A percentile compares a stretch with the other conserved stretches of the same genome.
These are phyloP conservation scores for Mercurialis annua DNA, from an alignment of 345 rosid genomes.

Conservation along the genomic window DNA sequence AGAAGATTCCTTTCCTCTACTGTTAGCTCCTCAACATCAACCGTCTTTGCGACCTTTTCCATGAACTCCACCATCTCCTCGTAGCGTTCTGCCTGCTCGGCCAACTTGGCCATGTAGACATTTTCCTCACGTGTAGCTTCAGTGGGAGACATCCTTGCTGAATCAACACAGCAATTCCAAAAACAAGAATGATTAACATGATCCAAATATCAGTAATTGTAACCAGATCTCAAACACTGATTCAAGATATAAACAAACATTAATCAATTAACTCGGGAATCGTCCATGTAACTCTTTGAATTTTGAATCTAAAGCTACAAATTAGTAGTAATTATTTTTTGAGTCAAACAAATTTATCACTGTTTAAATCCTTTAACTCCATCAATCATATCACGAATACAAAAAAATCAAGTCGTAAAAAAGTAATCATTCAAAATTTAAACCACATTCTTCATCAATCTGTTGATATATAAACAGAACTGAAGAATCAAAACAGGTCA, in stretches of 20 bases:
- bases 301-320: too few relatives aligned
- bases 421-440: neutral
- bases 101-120: conserved; percentile 95
- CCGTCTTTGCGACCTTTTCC: conserved; percentile 92
- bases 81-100: conserved; percentile 95
- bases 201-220: neutral
- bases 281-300: neutral
- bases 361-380: neutral
- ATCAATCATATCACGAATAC: neutral
- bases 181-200: neutral
- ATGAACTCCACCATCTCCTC: conserved; percentile 98
- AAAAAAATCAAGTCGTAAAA: neutral
- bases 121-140: conserved; percentile 79
- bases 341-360: neutral
- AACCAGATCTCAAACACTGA: neutral
- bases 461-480: neutral
- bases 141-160: conserved; percentile 54
- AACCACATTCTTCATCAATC: neutral
- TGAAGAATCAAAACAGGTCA: neutral
- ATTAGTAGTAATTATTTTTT: too few relatives aligned
- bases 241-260: neutral
- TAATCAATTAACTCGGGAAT: neutral
- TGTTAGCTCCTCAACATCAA: conserved; percentile 77
- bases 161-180: conserved; percentile 11
- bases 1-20: conserved; percentile 95